Base-by-base conservation (phyloP, 2,329 filamentous ascomycete genomes). In the Neofusicoccum parvum region DNA sequence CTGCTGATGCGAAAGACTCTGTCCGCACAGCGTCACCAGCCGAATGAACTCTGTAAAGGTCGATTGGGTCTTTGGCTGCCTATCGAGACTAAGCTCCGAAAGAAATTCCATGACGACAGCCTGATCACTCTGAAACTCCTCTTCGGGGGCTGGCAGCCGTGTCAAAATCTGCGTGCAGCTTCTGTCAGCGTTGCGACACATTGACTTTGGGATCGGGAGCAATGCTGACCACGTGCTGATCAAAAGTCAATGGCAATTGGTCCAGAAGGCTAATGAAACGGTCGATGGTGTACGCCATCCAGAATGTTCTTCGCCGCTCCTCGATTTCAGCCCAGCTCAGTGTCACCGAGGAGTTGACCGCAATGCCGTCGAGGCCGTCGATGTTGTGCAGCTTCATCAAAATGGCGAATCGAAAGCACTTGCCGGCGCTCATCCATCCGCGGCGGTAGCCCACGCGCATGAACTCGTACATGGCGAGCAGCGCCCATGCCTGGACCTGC, bases 281-380 rank as follows among this genome's bases (percentile, higher is more conserved):
- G 68, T 80, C 78, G 15, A 80, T 66, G 12, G 70, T 72, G 62
- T 77, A 80, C 0, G 78, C 78, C 72, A 80, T 73, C 78, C 78
- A 80, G 67, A 80, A 80, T 0, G 74, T 75, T n/a, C 78, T 67
- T 14, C 78, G 66, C 48, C 71, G 73, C 65, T 78, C 73, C 66
- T 80, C 78, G 9, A 71, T 67, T n/a, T 74, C 72, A 10, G 73
- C 69, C 32, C 32, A 54, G 32, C 27, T 54, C 67, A 70, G 75
- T 23, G 20, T 15, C 12, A n/a, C 71, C 70, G 27, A 53, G 4
- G 32, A 7, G 14, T 46, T 11, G 10, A 66, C 27, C 64, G 68
- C 14, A 41, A 67, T 12, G 62, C 54, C 41, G 67, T 65, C 63
- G 43, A 69, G 36, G 54, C 64, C 50, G 45, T 80, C 77, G n/a